Evolutionary conservation across 2,329 filamentous ascomycete species (phyloP).

Genomic region (Fusarium fracticaudum): DNA sequence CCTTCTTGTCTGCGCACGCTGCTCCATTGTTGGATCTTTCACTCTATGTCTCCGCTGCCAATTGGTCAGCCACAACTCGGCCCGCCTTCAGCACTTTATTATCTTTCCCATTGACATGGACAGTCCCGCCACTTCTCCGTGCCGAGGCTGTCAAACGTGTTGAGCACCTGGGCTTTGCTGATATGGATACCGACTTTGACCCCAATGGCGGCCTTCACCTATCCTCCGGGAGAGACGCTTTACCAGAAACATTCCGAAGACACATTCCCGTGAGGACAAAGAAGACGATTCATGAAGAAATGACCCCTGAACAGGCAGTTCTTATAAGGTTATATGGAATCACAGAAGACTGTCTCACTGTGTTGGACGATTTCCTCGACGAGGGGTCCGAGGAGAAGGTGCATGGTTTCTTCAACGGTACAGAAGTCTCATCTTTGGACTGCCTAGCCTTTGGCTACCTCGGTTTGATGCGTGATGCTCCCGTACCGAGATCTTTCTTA

Average conservation of each 20-base stretch:
- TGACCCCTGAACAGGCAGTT: slow-evolving; percentile 76
- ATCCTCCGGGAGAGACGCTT: slow-evolving; percentile 49
- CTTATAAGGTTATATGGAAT: slow-evolving; percentile 81
- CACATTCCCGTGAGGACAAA: slow-evolving; percentile 55
- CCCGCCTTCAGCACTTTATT: slow-evolving; percentile 84
- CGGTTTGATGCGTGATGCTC: slow-evolving; percentile 70
- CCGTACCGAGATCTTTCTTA: slow-evolving; percentile 55
- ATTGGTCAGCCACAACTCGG: slow-evolving; percentile 81
- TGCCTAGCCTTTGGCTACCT: slow-evolving; percentile 85
- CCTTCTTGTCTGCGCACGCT: slow-evolving; percentile 80
- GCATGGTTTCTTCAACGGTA: slow-evolving; percentile 46
- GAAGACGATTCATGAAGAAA: slow-evolving; percentile 67
- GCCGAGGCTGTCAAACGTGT: slow-evolving; percentile 75
- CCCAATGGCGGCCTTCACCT: slow-evolving; percentile 50
- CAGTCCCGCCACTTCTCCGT: slow-evolving; percentile 78
- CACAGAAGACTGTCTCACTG: slow-evolving; percentile 75
- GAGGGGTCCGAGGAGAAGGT: slow-evolving; percentile 30
- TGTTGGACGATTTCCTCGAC: slow-evolving; percentile 68
- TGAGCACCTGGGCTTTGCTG: slow-evolving; percentile 73
- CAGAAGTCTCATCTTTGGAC: slow-evolving; percentile 63
- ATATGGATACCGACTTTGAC: slow-evolving; percentile 69
- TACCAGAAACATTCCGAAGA: slow-evolving; percentile 53
- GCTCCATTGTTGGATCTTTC: slow-evolving; percentile 83
- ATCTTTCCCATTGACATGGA: slow-evolving; percentile 89
- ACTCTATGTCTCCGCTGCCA: slow-evolving; percentile 89